Evolutionary conservation across 2,329 filamentous ascomycete species (phyloP).

Genomic region (Colletotrichum sp.): DNA sequence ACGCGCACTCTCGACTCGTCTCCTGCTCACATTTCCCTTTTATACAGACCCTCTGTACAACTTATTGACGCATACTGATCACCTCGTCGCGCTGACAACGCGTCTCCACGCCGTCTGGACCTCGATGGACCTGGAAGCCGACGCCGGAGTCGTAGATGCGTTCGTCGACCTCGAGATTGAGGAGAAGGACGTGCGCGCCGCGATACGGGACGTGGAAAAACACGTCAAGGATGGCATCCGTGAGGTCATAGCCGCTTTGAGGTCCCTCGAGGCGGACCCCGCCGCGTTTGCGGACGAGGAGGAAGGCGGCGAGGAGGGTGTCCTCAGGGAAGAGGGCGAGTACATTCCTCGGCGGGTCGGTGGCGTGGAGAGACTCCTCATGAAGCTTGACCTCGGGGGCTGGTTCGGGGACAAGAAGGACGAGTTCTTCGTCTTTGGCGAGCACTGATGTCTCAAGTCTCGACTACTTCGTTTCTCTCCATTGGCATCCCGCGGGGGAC

Average conservation of each 20-base stretch:
- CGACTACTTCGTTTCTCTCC: not conserved
- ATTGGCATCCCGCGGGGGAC: not conserved
- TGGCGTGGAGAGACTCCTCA: constrained; percentile 82
- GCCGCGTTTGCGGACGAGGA: constrained; percentile 51
- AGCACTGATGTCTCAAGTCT: not conserved
- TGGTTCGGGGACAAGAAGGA: constrained; percentile 51
- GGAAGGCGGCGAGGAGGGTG: constrained; percentile 29
- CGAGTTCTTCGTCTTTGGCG: constrained; percentile 8
- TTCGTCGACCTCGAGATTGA: constrained; percentile 75
- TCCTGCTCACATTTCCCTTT: constrained; percentile 67
- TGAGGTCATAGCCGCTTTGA: constrained; percentile 64
- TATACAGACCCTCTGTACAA: constrained; percentile 72
- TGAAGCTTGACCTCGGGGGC: constrained; percentile 82
- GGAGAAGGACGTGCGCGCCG: constrained; percentile 69
- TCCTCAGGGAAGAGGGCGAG: constrained; percentile 45
- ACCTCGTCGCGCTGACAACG: constrained; percentile 77
- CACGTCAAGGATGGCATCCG: constrained; percentile 72
- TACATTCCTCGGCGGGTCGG: constrained; percentile 78
- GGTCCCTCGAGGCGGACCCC: constrained; percentile 48
- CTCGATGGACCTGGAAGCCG: constrained; percentile 79
- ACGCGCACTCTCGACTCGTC: constrained; percentile 65
- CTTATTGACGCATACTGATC: constrained; percentile 78
- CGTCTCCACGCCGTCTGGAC: constrained; percentile 80
- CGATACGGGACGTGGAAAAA: constrained; percentile 68
- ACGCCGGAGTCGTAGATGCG: constrained; percentile 81